These are phyloP conservation scores for Catharanthus roseus DNA, from an alignment of 257 asterid species.

Conservation along the genomic window DNA sequence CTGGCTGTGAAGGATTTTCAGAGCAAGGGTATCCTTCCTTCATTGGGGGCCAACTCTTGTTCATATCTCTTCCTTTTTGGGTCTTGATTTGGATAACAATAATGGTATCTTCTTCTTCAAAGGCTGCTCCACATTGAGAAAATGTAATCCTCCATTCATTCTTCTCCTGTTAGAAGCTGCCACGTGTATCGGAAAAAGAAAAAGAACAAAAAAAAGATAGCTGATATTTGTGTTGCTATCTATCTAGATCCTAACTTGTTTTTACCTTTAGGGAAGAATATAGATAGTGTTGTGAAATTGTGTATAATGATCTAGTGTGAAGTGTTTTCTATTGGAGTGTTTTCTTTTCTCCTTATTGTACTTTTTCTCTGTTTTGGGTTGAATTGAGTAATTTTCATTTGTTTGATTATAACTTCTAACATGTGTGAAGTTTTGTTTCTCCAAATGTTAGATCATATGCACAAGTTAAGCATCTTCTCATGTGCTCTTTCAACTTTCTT, in stretches of 20 bases:
- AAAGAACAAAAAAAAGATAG: conserved; percentile 12
- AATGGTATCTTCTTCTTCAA: background rate
- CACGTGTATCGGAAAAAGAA: background rate
- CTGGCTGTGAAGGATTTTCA: conserved; percentile 11
- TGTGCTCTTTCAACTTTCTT: background rate
- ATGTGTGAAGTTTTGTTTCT: background rate
- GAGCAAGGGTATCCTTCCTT: conserved; percentile 1
- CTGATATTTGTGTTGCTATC: conserved; percentile 25
- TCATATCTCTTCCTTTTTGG: conserved; percentile 9
- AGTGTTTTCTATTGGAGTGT: conserved; percentile 1
- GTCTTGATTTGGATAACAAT: conserved; percentile 11
- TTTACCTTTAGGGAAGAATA: background rate
- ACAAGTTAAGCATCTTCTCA: conserved; percentile 11
- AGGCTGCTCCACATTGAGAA: background rate
- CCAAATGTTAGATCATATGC: background rate
- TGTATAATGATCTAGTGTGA: conserved; percentile 19
- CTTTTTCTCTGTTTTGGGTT: background rate
- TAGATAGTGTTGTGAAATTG: conserved; percentile 9
- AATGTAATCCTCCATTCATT: background rate
- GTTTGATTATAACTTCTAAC: background rate
- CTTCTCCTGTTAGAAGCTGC: conserved; percentile 3
- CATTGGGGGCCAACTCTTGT: conserved; percentile 16
- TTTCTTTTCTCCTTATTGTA: background rate
- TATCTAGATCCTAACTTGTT: conserved; percentile 1
- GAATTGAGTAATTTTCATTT: background rate